Evolutionary conservation across 805 yeast genomes (phyloP).

Genomic region (Nakazawaea anatomiae): DNA sequence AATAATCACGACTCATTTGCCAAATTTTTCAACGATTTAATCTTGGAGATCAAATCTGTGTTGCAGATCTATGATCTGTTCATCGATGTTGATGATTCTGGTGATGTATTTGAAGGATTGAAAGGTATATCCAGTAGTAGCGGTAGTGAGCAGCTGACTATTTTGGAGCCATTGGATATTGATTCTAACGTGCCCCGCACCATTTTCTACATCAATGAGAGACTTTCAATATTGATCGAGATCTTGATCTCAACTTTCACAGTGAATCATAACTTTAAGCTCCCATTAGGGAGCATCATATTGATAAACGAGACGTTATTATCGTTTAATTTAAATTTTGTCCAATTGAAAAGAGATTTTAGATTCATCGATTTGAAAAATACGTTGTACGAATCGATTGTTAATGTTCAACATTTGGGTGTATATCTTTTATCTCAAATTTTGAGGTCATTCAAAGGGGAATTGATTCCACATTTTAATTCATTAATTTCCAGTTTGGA

Average conservation of each 20-base stretch:
- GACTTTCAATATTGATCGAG: conserved; percentile 41
- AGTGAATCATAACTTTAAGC: conserved; percentile 38
- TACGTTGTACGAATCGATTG: conserved; percentile 36
- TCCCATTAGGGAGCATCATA: conserved; percentile 60
- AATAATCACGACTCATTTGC: conserved; percentile 42
- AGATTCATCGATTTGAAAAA: conserved; percentile 45
- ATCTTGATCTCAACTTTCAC: conserved; percentile 40
- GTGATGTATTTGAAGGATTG: conserved; percentile 36
- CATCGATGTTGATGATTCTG: conserved; percentile 51
- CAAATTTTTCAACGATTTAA: conserved; percentile 37
- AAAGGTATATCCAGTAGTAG: conserved; percentile 19
- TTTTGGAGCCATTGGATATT: conserved; percentile 45
- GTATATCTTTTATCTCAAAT: conserved; percentile 33
- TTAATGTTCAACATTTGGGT: conserved; percentile 39
- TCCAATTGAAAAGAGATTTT: conserved; percentile 53
- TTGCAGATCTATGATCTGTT: conserved; percentile 53
- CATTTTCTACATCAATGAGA: conserved; percentile 42
- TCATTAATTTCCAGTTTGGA: conserved; percentile 52
- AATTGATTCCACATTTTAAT: conserved; percentile 37
- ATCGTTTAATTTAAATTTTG: conserved; percentile 48
- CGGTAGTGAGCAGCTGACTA: conserved; percentile 12
- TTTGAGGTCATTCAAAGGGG: conserved; percentile 30
- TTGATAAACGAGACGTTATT: conserved; percentile 47
- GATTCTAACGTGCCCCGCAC: conserved; percentile 55
- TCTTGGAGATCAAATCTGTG: conserved; percentile 51